These are phyloP conservation scores for Ustilago tritici DNA, from an alignment of 1,284 basidiomycete species.

Conservation along the genomic window DNA sequence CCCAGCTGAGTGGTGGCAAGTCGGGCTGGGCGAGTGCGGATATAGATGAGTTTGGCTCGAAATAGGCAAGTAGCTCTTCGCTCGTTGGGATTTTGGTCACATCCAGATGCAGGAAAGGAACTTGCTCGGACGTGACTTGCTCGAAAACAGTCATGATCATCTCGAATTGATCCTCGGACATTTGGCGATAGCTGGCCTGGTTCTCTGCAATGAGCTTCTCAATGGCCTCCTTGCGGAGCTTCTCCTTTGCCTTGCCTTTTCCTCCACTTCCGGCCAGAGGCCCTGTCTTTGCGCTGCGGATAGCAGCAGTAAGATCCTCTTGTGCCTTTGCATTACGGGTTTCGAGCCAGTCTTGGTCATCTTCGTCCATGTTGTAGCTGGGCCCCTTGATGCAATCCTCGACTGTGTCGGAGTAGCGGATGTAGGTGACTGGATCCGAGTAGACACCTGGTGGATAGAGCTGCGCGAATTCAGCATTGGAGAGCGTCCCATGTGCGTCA, in stretches of 20 bases:
- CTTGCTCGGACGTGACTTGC: conserved; percentile 86
- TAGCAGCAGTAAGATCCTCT: conserved; percentile 83
- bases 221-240: conserved; percentile 73
- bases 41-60: conserved; percentile 56
- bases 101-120: conserved; percentile 86
- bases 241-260: conserved; percentile 70
- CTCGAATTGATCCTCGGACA: conserved; percentile 89
- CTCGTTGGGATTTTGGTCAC: conserved; percentile 59
- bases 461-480: conserved; percentile 51
- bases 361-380: conserved; percentile 94
- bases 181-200: conserved; percentile 72
- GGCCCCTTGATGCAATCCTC: conserved; percentile 81
- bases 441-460: conserved; percentile 66
- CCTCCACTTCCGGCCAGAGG: conserved; percentile 31
- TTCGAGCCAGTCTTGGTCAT: conserved; percentile 92
- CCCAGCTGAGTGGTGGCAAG: conserved; percentile 55
- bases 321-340: conserved; percentile 89
- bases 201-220: conserved; percentile 70
- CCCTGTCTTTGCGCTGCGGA: conserved; percentile 77
- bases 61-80: conserved; percentile 59
- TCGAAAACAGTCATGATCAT: conserved; percentile 95
- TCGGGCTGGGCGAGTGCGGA: conserved; percentile 59
- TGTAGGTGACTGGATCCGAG: conserved; percentile 75
- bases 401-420: conserved; percentile 86
- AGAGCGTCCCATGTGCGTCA: conserved; percentile 59